Base-by-base conservation (phyloP, 2,329 filamentous ascomycete genomes). In the Pseudogymnoascus sp. region DNA sequence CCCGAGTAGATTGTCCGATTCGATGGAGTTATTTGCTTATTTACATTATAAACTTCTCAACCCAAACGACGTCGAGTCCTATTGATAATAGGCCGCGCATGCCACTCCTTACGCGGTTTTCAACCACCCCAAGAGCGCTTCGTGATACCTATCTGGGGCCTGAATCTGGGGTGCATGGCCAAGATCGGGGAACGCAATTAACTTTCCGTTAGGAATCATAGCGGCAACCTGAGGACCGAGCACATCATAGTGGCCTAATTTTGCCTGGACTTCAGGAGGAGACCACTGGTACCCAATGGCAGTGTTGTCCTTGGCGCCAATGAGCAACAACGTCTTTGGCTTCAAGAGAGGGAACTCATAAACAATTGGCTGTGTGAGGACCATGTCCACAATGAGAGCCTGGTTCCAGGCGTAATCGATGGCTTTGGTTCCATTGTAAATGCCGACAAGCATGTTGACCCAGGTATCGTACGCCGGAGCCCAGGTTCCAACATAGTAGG, bases 111-210 rank as follows among this genome's bases (percentile, higher is more conserved):
- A 50, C 16, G 43, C 43, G n/a, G 43, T 50, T 30, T 50, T 60
- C 63, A 81, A 65, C 77, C 78, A 82, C 6, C 65, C 68, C 1
- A 80, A 64, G 62, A 81, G 62, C 4, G 74, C 74, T 25, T 69
- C 61, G 64, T 81, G 76, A 63, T 80, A 80, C 47, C 66, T 68
- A 2, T 72, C 71, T 0, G 78, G 77, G 16, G 75, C 74, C 61
- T 80, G 79, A 30, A 81, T 77, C 64, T 81, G 79, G 12, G 80
- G 79, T 35, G 78, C 74, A 57, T 82, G 79, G 2, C 80, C 80
- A 35, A 79, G 65, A 18, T 75, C 72, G 0, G 74, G 70, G 61
- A 81, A 81, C 39, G 74, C 74, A 28, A 80, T 67, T 54, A 81
- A 68, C 8, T 74, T 70, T 43, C 72, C 72, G 50, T 76, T 72